Percentiles rank a stretch among this genome's conserved stretches.
phyloP scores from a whole-genome alignment of 148 eudicot genomes.

The Diospyros kaki region DNA sequence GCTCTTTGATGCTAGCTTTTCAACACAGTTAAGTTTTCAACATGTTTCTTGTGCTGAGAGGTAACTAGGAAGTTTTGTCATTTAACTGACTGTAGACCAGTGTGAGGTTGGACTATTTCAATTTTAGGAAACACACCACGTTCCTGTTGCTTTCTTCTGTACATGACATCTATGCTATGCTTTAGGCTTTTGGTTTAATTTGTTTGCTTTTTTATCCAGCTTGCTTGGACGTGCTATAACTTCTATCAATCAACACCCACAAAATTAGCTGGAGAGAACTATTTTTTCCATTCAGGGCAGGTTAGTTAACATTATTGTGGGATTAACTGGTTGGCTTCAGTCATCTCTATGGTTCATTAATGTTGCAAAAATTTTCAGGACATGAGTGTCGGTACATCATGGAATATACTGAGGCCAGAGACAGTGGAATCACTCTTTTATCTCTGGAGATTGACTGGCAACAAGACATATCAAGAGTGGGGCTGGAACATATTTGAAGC shows the following conservation, averaged over 20 bases:
- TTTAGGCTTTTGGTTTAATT: constrained; percentile 1
- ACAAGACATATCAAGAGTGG: constrained; percentile 97
- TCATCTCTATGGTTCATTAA: not conserved
- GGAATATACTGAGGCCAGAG: constrained; percentile 99
- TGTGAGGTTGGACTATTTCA: not conserved
- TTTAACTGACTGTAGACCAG: not conserved
- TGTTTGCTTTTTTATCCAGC: constrained; percentile 38
- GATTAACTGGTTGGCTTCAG: not conserved
- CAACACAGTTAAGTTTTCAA: not conserved
- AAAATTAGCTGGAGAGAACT: constrained; percentile 97
- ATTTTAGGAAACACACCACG: not conserved
- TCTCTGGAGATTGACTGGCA: constrained; percentile 96
- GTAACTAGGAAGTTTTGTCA: not conserved
- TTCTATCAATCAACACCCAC: constrained; percentile 98
- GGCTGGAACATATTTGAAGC: constrained; percentile 99
- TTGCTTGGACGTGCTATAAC: constrained; percentile 98
- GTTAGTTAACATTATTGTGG: constrained; percentile 28
- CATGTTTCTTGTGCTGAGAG: not conserved
- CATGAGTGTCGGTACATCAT: constrained; percentile 93
- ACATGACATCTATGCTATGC: too few species aligned
- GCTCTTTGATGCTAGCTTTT: not conserved
- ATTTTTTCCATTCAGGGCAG: constrained; percentile 74
- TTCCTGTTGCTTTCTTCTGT: not conserved
- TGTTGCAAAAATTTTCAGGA: constrained; percentile 45
- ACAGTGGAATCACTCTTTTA: constrained; percentile 97